phyloP scores from a whole-genome alignment of 768 basidiomycete species.

The Xerocomellus intermedius region DNA sequence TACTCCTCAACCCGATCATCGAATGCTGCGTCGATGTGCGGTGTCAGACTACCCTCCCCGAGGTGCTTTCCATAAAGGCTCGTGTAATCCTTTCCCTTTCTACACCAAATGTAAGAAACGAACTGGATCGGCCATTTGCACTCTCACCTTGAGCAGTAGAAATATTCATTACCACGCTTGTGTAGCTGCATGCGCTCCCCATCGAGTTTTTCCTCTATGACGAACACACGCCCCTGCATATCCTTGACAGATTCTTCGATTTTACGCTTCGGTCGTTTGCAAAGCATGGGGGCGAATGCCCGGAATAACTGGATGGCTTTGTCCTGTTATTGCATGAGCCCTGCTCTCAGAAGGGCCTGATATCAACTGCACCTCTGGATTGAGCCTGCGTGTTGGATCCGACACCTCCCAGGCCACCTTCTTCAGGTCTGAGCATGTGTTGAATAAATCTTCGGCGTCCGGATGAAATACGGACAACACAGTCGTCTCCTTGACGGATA shows the following conservation, averaged over 20 bases:
- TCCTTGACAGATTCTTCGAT: slow-evolving; percentile 82
- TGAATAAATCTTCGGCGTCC: slow-evolving; percentile 91
- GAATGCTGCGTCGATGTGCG: slow-evolving; percentile 76
- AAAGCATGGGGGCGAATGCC: slow-evolving; percentile 93
- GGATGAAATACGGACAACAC: slow-evolving; percentile 91
- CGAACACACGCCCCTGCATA: slow-evolving; percentile 76
- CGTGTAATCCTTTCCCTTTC: slow-evolving; percentile 89
- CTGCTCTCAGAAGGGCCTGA: no score
- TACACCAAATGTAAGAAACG: slow-evolving; percentile 29
- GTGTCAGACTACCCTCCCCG: slow-evolving; percentile 84
- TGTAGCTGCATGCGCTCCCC: slow-evolving; percentile 97
- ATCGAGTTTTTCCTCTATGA: slow-evolving; percentile 97
- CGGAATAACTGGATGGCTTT: slow-evolving; percentile 80
- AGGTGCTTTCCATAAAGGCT: slow-evolving; percentile 87
- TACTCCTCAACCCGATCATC: slow-evolving; percentile 78
- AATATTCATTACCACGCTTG: slow-evolving; percentile 86
- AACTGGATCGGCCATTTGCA: not conserved
- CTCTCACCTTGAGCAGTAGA: slow-evolving; percentile 83
- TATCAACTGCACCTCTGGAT: slow-evolving; percentile 45
- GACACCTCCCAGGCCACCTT: slow-evolving; percentile 88
- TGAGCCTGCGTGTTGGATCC: slow-evolving; percentile 67
- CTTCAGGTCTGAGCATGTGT: slow-evolving; percentile 95
- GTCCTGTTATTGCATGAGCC: slow-evolving; percentile 50
- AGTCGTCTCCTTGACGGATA: slow-evolving; percentile 92
- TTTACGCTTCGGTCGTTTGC: slow-evolving; percentile 79